Conservation (phyloP, 2,329 filamentous ascomycete species). For the Fusarium austroafricanum region DNA sequence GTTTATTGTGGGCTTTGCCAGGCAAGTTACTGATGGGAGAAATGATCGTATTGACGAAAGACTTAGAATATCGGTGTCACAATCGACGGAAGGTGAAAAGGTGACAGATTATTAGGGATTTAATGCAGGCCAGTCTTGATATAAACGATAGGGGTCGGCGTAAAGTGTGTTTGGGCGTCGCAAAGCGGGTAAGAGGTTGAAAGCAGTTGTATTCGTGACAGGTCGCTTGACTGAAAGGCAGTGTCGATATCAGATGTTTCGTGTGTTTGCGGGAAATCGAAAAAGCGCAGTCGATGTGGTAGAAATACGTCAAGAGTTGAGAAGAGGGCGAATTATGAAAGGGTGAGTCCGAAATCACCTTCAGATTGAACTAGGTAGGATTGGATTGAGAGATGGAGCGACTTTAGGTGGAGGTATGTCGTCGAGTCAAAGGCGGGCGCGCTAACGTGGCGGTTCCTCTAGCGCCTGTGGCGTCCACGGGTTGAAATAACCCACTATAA, state of each 20-base stretch:
- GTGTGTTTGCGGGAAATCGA: background rate
- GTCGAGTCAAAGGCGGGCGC: conserved; percentile 13
- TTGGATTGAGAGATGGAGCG: conserved; percentile 34
- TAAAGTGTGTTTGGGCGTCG: conserved; percentile 22
- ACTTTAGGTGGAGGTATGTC: conserved; percentile 18
- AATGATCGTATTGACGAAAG: background rate
- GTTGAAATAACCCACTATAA: conserved; percentile 33
- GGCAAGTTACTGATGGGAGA: conserved; percentile 11
- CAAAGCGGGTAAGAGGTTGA: conserved; percentile 25
- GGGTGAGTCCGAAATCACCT: conserved; percentile 28
- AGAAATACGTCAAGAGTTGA: conserved; percentile 3
- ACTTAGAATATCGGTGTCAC: background rate
- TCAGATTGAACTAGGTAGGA: conserved; percentile 18
- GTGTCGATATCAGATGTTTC: background rate
- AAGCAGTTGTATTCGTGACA: conserved; percentile 4
- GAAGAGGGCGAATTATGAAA: conserved; percentile 6
- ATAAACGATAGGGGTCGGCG: conserved; percentile 19
- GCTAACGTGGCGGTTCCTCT: conserved; percentile 43
- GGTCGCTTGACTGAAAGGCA: background rate
- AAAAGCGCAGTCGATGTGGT: background rate
- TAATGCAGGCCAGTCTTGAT: conserved; percentile 1
- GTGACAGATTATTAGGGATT: background rate
- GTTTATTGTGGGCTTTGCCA: background rate
- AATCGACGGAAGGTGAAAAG: background rate
- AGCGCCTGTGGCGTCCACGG: conserved; percentile 43